Evolutionary conservation across 208 protist species (phyloP).

Genomic region (Leptomonas pyrrhocoris): DNA sequence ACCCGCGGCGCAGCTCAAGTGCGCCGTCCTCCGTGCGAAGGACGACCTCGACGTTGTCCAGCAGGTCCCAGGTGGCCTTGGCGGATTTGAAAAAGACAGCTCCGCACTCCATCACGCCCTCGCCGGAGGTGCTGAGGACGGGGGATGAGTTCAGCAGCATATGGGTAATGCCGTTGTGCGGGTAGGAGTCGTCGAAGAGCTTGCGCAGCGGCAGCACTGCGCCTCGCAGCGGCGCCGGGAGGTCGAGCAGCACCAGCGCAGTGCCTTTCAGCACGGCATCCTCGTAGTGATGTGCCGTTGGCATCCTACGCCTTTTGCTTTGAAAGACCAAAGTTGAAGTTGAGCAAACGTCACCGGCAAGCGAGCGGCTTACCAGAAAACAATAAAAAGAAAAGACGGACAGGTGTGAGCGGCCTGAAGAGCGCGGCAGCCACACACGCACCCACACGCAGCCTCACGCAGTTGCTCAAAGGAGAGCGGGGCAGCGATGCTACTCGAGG

Average conservation of each 20-base stretch:
- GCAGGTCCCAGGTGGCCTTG: slow-evolving; percentile 14
- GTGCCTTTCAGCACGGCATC: slow-evolving; percentile 50
- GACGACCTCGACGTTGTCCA: slow-evolving; percentile 26
- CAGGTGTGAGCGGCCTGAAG: no score
- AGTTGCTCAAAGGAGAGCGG: no score
- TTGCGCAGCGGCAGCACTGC: slow-evolving; percentile 19
- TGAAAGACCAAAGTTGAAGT: no score
- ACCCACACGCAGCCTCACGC: no score
- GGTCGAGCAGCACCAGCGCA: slow-evolving; percentile 48
- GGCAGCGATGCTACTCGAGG: no score
- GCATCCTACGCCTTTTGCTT: background rate
- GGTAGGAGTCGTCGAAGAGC: slow-evolving; percentile 33
- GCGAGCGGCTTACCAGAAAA: no score
- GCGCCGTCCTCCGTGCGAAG: slow-evolving; percentile 23
- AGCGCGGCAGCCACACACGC: no score
- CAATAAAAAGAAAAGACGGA: background rate
- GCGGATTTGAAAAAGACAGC: slow-evolving; percentile 28
- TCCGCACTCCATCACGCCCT: slow-evolving; percentile 26
- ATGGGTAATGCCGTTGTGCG: slow-evolving; percentile 22
- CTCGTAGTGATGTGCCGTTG: slow-evolving; percentile 30
- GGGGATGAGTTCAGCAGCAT: slow-evolving; percentile 21
- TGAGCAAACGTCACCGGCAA: no score
- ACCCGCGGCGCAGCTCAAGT: slow-evolving; percentile 63
- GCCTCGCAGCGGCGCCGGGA: slow-evolving; percentile 26
- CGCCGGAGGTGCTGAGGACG: slow-evolving; percentile 25